phyloP scores from a whole-genome alignment of 805 yeast species.

The Pichia deserticola region DNA sequence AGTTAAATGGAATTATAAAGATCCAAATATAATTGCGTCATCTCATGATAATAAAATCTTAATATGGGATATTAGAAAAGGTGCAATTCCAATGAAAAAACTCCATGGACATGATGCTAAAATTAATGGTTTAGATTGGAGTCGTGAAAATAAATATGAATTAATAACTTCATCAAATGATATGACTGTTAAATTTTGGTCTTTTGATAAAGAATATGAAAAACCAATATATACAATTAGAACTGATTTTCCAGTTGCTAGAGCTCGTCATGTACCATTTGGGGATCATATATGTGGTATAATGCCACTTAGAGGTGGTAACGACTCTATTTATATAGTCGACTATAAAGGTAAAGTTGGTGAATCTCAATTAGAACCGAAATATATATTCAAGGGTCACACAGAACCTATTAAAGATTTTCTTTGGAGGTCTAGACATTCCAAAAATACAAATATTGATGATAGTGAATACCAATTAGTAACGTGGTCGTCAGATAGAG shows the following conservation, averaged over 20 bases:
- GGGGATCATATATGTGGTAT: slow-evolving; percentile 78
- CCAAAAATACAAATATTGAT: slow-evolving; percentile 35
- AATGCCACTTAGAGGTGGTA: slow-evolving; percentile 87
- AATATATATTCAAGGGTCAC: slow-evolving; percentile 69
- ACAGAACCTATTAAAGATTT: slow-evolving; percentile 81
- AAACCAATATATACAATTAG: slow-evolving; percentile 52
- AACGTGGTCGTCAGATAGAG: slow-evolving; percentile 90
- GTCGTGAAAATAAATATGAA: slow-evolving; percentile 48
- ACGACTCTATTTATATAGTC: slow-evolving; percentile 52
- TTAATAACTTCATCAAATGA: slow-evolving; percentile 85
- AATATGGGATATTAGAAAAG: slow-evolving; percentile 85
- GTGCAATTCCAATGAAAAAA: slow-evolving; percentile 63
- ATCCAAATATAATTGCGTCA: slow-evolving; percentile 73
- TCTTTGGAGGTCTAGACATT: slow-evolving; percentile 69
- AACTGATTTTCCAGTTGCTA: slow-evolving; percentile 79
- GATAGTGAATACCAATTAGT: slow-evolving; percentile 86
- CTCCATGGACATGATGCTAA: slow-evolving; percentile 76
- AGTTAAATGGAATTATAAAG: slow-evolving; percentile 83
- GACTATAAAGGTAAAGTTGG: slow-evolving; percentile 35
- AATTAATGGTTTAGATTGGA: slow-evolving; percentile 85
- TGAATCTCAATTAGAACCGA: slow-evolving; percentile 39
- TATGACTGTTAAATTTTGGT: slow-evolving; percentile 78
- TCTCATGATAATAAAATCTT: slow-evolving; percentile 76
- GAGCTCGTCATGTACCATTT: slow-evolving; percentile 85
- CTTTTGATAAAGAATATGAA: slow-evolving; percentile 35